Base-by-base conservation (phyloP, 2,329 filamentous ascomycete genomes). In the Colletotrichum chrysophilum region DNA sequence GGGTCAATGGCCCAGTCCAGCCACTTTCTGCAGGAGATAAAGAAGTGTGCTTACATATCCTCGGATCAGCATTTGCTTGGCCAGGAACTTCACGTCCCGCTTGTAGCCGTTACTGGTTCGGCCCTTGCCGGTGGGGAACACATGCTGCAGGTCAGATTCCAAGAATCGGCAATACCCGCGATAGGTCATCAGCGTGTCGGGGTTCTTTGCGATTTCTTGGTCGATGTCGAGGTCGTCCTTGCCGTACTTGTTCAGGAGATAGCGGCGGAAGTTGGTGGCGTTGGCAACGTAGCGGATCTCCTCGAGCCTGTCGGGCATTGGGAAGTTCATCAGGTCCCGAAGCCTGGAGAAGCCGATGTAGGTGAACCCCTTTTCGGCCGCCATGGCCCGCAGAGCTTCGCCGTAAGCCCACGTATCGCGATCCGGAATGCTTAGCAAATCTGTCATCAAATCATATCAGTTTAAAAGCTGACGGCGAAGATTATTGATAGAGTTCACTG, bases 401-500 rank as follows among this genome's bases (percentile, higher is more conserved):
- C 43, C 43, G 43, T 52, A 52, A 52, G 43, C 43, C 43, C 43
- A 52, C 0, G 43, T 52, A 1, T 52, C 43, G 43, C n/a, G 43
- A 0, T 52, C 43, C 0, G 43, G 43, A 7, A 52, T 52, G n/a
- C 43, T 52, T 0, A 52, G 12, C 43, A 52, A 52, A 52, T 52
- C 43, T 52, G 5, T 1, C 43, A 48, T 21, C 43, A 48, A 1
- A 48, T 0, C n/a, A 21, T 0, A 6, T 48, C 0, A 48, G 38
- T 48, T 48, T 24, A 4, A 43, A 4, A 5, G 36, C 4, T 0
- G 16, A 38, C 16, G 2, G 5, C 14, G 14, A 2, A 18, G 3
- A 48, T 48, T 12, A 12, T n/a, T 0, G 0, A 2, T 1, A n/a
- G 18, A 43, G 9, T 1, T 3, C 1, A n/a, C 38, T n/a, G 3